Conservation (phyloP, 108 stramenopile species). For the Schizochytrium sp. region DNA sequence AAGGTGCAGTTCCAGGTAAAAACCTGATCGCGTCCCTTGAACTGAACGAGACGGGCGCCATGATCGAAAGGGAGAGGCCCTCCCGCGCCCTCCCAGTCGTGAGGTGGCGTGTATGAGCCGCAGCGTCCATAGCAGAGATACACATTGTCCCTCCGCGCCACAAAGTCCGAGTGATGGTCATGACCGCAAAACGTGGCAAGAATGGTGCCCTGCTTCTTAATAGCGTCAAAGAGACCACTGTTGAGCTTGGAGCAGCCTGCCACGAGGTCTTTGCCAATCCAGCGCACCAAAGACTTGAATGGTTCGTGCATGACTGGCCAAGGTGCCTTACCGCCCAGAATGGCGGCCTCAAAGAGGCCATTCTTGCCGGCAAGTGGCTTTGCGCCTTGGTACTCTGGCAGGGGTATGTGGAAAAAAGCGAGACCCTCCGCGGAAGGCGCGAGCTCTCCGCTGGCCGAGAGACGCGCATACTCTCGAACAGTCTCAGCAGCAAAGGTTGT, state of each 20-base stretch:
- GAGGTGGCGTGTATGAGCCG: background rate
- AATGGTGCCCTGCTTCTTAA: background rate
- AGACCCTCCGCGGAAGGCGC: background rate
- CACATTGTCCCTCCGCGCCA: background rate
- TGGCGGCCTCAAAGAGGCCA: background rate
- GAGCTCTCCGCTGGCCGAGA: background rate
- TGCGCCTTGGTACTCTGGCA: background rate
- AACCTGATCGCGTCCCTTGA: background rate
- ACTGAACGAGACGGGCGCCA: background rate
- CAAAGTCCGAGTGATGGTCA: background rate
- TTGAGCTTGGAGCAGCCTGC: background rate
- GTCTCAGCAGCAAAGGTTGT: background rate
- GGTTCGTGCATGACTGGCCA: background rate
- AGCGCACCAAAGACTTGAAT: background rate
- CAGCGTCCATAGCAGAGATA: background rate
- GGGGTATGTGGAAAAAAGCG: background rate
- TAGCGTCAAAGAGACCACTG: conserved; percentile 6
- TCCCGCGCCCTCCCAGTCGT: conserved; percentile 6
- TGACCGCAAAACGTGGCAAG: conserved; percentile 2
- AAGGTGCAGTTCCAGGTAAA: background rate
- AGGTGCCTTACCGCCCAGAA: background rate
- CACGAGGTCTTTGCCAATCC: background rate
- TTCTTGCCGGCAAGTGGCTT: no score
- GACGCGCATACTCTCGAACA: background rate
- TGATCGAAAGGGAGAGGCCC: background rate